These are phyloP conservation scores for Eutreptiella sp. DNA, from an alignment of 208 protist species.

Conservation along the genomic window DNA sequence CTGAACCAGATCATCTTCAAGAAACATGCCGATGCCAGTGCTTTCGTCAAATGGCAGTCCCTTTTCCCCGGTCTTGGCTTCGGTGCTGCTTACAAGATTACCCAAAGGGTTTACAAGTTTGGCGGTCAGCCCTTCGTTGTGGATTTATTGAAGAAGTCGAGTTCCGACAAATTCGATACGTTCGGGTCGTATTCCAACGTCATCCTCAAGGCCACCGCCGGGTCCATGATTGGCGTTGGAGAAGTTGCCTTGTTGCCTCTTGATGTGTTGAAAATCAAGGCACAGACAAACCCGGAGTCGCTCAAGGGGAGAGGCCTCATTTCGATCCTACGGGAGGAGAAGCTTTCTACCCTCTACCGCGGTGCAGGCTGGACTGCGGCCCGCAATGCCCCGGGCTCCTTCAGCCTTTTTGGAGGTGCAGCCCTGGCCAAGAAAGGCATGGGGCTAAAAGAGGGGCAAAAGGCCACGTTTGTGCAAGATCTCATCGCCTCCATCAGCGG, in stretches of 20 bases:
- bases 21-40: conserved; percentile 49
- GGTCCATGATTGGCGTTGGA: conserved; percentile 69
- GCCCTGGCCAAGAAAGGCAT: conserved; percentile 75
- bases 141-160: conserved; percentile 51
- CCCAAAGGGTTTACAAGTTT: conserved; percentile 84
- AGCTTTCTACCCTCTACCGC: neutral
- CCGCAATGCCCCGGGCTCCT: conserved; percentile 77
- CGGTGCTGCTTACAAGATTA: conserved; percentile 76
- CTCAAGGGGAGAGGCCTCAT: conserved; percentile 55
- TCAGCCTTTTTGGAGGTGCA: conserved; percentile 75
- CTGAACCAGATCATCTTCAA: conserved; percentile 67
- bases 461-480: conserved; percentile 71
- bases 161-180: conserved; percentile 26
- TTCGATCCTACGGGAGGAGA: conserved; percentile 60
- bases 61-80: conserved; percentile 78
- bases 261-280: conserved; percentile 78
- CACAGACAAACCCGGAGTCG: conserved; percentile 71
- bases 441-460: conserved; percentile 55
- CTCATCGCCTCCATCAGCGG: conserved; percentile 67
- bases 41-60: conserved; percentile 58
- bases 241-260: conserved; percentile 77
- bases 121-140: conserved; percentile 73
- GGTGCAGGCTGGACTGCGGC: conserved; percentile 50
- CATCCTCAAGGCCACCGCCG: conserved; percentile 62
- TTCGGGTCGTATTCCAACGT: conserved; percentile 56